Evolutionary conservation across 768 basidiomycete genomes (phyloP), one percentile per base, ranked within the genome.

Genomic region (Butyriboletus loyo): DNA sequence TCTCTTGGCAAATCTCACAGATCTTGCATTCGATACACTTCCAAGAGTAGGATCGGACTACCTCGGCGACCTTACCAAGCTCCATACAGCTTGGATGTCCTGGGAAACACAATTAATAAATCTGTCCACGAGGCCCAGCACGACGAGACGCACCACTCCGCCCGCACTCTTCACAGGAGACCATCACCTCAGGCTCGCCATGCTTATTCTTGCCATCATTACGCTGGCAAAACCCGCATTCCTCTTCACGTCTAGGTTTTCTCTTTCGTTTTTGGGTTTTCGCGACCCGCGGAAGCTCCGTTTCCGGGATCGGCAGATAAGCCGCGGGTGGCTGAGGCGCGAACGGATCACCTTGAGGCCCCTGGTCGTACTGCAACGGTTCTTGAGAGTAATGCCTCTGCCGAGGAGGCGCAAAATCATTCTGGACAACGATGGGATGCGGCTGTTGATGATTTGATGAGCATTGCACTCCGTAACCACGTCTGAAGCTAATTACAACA

Each of bases 41-140:
- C 95, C 95, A 98, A 15, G 78, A 74, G 66, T 95, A 95, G 25
- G 77, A 76, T 51, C 78, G 76, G 46, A 94, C 74, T n/a, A 78
- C 74, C 36, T 83, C 77, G 17, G 77, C 78, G 45, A 89, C 76
- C 46, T 77, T 74, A 39, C 73, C 70, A 30, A 85, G 77, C 57
- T 86, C 72, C 75, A 96, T 78, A 66, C 95, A 98, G 41, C 82
- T 85, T n/a, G 87, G 87, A 69, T 98, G 95, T 27, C 87, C 92
- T 92, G 50, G 37, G 39, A 50, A 38, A 15, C 9, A 49, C 1
- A 35, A 21, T 46, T 38, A 37, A 55, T 47, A 30, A 53, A 52
- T 31, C 21, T 24, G 25, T 22, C 30, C 24, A 32, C 42, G n/a
- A 34, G 15, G 40, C 24, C 8, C 7, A 42, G 14, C 1, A 32